Percentiles rank a stretch among this genome's conserved stretches.
phyloP scores from a whole-genome alignment of 1,284 basidiomycete species.

The Ustilago sp. region DNA sequence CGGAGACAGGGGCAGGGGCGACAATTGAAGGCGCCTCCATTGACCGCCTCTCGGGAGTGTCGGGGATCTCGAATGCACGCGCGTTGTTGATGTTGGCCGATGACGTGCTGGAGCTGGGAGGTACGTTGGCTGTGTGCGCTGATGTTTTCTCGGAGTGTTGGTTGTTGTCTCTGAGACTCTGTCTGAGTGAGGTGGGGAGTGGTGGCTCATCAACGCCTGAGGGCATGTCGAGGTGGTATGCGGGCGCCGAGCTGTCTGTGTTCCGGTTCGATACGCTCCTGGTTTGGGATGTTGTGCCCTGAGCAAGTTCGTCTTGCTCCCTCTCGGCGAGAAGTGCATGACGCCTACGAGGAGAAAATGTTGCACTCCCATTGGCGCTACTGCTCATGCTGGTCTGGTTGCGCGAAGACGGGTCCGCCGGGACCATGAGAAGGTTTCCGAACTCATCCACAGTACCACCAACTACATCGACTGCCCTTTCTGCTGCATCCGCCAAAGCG shows the following conservation, averaged over 20 bases:
- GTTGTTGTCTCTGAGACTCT: constrained; percentile 16
- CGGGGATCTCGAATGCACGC: constrained; percentile 36
- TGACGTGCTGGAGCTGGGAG: background rate
- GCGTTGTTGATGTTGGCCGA: background rate
- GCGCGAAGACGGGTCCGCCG: constrained; percentile 27
- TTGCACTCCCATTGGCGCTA: constrained; percentile 10
- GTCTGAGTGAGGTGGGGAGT: constrained; percentile 41
- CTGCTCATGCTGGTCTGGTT: background rate
- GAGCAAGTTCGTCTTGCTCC: constrained; percentile 10
- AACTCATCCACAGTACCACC: constrained; percentile 52
- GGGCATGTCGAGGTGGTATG: constrained; percentile 44
- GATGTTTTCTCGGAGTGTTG: background rate
- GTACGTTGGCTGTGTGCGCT: background rate
- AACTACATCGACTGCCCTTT: constrained; percentile 49
- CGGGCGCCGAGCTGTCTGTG: constrained; percentile 4
- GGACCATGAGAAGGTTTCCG: constrained; percentile 44
- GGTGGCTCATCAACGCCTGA: constrained; percentile 28
- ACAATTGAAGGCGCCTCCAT: constrained; percentile 32
- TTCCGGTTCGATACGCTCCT: background rate
- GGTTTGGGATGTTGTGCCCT: background rate
- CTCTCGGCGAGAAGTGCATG: constrained; percentile 27
- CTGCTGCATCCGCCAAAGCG: constrained; percentile 45
- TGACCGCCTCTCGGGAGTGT: constrained; percentile 18
- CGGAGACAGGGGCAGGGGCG: constrained; percentile 35
- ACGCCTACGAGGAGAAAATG: constrained; percentile 32